These are phyloP conservation scores for Coemansia sp. DNA, from an alignment of 192 early-diverging fungal genomes.

Conservation along the genomic window DNA sequence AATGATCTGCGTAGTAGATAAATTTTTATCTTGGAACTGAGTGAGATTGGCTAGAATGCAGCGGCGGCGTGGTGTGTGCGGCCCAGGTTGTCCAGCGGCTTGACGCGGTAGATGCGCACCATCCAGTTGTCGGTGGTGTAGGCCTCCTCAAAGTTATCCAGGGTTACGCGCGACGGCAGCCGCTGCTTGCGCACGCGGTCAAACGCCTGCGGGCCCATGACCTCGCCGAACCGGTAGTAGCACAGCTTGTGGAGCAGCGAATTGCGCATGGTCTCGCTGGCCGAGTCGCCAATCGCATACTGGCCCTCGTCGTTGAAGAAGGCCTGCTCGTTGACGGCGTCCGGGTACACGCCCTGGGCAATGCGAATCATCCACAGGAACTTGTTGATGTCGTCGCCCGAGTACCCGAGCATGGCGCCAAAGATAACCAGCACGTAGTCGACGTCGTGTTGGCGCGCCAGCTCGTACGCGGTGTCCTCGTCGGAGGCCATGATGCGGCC, in stretches of 20 bases:
- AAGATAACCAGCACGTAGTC: conserved; percentile 97
- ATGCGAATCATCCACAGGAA: conserved; percentile 99
- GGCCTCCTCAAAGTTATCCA: conserved; percentile 88
- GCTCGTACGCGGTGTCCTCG: conserved; percentile 89
- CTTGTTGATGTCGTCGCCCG: conserved; percentile 99
- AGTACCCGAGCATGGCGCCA: conserved; percentile 94
- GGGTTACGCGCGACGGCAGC: conserved; percentile 73
- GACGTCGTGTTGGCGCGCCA: conserved; percentile 90
- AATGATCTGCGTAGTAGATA: no score
- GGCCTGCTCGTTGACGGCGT: conserved; percentile 81
- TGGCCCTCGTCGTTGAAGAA: conserved; percentile 89
- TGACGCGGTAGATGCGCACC: conserved; percentile 98
- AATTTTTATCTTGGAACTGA: conserved; percentile 1
- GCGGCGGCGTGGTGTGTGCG: conserved; percentile 48
- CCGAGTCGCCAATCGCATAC: conserved; percentile 88
- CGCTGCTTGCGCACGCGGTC: conserved; percentile 83
- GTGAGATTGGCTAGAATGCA: no score
- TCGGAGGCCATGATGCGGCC: conserved; percentile 88
- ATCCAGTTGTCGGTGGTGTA: conserved; percentile 96
- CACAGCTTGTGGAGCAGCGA: conserved; percentile 96
- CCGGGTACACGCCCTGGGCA: conserved; percentile 94
- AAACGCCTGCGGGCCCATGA: conserved; percentile 69
- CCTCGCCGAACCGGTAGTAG: conserved; percentile 91
- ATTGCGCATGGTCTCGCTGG: conserved; percentile 84
- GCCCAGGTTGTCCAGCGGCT: conserved; percentile 90